These are phyloP conservation scores for Collybia mongolica DNA, from an alignment of 768 basidiomycete genomes.

Conservation along the genomic window DNA sequence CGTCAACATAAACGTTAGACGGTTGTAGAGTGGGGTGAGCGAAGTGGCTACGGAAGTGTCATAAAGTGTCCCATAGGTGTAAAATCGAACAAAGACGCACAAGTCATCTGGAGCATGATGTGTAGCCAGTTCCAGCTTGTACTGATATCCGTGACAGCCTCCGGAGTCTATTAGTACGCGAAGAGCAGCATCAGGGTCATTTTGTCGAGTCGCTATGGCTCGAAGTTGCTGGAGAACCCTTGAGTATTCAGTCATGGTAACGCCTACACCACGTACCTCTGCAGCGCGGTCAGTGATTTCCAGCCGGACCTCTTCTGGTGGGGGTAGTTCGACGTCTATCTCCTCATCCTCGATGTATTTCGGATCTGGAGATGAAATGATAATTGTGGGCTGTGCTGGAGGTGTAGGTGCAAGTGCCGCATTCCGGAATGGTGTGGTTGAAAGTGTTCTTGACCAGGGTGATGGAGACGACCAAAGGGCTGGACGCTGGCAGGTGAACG, in stretches of 20 bases:
- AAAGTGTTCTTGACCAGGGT: constrained; percentile 14
- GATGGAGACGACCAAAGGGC: background rate
- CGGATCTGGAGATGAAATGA: constrained; percentile 49
- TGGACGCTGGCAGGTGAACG: background rate
- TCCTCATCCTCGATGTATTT: constrained; percentile 60
- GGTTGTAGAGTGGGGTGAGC: constrained; percentile 69
- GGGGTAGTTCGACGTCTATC: constrained; percentile 58
- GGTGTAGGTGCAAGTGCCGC: constrained; percentile 41
- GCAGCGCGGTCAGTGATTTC: constrained; percentile 74
- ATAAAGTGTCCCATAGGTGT: constrained; percentile 3
- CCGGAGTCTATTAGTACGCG: constrained; percentile 89
- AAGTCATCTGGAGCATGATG: constrained; percentile 74
- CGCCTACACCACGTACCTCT: constrained; percentile 44
- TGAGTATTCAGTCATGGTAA: background rate
- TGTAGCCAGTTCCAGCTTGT: constrained; percentile 82
- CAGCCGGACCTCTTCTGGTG: constrained; percentile 51
- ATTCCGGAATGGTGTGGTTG: constrained; percentile 15
- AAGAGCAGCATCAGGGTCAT: constrained; percentile 64
- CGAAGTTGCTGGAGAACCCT: constrained; percentile 65
- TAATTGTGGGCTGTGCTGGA: constrained; percentile 44
- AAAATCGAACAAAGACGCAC: constrained; percentile 43
- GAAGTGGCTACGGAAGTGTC: constrained; percentile 51
- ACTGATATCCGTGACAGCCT: constrained; percentile 97
- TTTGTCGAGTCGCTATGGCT: constrained; percentile 62
- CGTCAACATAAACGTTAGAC: constrained; percentile 81